Evolutionary conservation across 1,284 basidiomycete genomes (phyloP).

Genomic region (Cutaneotrichosporon sp.): DNA sequence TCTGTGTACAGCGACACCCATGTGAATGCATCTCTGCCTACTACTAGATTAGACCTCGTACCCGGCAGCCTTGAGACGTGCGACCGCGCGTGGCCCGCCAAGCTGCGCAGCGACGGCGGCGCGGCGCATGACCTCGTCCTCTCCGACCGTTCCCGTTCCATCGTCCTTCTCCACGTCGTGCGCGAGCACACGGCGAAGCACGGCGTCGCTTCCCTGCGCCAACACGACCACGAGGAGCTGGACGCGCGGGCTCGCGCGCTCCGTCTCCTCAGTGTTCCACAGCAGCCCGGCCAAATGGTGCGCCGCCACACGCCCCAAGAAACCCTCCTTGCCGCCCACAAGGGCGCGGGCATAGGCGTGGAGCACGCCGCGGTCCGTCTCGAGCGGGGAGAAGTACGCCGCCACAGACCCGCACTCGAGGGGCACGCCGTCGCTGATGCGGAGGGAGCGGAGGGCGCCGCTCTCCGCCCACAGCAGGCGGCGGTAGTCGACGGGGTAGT

Average conservation of each 20-base stretch:
- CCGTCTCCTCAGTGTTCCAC: constrained; percentile 58
- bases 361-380: constrained; percentile 67
- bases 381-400: constrained; percentile 71
- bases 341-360: constrained; percentile 56
- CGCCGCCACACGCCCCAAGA: constrained; percentile 69
- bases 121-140: constrained; percentile 5
- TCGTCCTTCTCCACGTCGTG: constrained; percentile 1
- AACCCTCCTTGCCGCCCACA: constrained; percentile 47
- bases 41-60: background rate
- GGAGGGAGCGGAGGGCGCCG: constrained; percentile 61
- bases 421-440: constrained; percentile 44
- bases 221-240: constrained; percentile 23
- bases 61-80: constrained; percentile 9
- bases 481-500: constrained; percentile 81
- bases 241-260: constrained; percentile 10
- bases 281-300: constrained; percentile 77
- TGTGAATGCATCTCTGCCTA: background rate
- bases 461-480: constrained; percentile 80
- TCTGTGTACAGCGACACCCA: background rate
- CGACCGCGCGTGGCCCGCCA: constrained; percentile 11
- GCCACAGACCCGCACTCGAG: constrained; percentile 52
- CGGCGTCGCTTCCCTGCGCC: constrained; percentile 7
- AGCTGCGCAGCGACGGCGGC: constrained; percentile 1
- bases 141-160: background rate
- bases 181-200: constrained; percentile 10